A percentile compares a stretch with the other conserved stretches of the same genome.
phyloP scores from a whole-genome alignment of 192 early-diverging fungal species.

The Linnemannia schmuckeri region DNA sequence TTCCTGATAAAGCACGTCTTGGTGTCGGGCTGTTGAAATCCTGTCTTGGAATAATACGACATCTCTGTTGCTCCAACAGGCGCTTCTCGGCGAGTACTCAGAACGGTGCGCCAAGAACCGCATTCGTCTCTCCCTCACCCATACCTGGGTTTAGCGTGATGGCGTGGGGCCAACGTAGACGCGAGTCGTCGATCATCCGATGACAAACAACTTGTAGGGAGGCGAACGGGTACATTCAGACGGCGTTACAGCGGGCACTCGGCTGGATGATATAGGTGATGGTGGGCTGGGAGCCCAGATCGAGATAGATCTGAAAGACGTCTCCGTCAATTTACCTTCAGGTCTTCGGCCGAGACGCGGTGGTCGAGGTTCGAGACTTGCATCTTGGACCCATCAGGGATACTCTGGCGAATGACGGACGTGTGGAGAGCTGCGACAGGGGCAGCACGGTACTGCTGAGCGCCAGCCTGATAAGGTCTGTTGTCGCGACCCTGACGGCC shows the following conservation, averaged over 20 bases:
- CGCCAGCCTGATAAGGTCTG: conserved; percentile 43
- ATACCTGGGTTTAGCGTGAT: background rate
- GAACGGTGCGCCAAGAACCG: background rate
- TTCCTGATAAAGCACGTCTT: background rate
- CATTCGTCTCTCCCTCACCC: background rate
- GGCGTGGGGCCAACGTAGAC: background rate
- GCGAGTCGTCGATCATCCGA: background rate
- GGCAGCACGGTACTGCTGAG: conserved; percentile 38
- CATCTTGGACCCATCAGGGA: conserved; percentile 64
- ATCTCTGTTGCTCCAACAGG: background rate
- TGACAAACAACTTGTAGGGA: conserved; percentile 7
- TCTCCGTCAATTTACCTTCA: conserved; percentile 61
- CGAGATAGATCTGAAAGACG: conserved; percentile 15
- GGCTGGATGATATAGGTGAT: background rate
- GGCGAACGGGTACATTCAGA: background rate
- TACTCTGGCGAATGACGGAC: conserved; percentile 43
- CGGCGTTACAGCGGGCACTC: background rate
- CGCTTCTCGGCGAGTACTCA: background rate
- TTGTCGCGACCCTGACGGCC: conserved; percentile 44
- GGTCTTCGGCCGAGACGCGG: conserved; percentile 65
- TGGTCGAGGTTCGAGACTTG: conserved; percentile 69
- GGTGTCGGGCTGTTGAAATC: background rate
- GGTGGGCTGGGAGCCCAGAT: background rate
- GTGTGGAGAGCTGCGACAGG: conserved; percentile 39
- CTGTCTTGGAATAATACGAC: background rate